Conservation (phyloP, 2,329 filamentous ascomycete genomes). For the Sporothrix humicola region DNA sequence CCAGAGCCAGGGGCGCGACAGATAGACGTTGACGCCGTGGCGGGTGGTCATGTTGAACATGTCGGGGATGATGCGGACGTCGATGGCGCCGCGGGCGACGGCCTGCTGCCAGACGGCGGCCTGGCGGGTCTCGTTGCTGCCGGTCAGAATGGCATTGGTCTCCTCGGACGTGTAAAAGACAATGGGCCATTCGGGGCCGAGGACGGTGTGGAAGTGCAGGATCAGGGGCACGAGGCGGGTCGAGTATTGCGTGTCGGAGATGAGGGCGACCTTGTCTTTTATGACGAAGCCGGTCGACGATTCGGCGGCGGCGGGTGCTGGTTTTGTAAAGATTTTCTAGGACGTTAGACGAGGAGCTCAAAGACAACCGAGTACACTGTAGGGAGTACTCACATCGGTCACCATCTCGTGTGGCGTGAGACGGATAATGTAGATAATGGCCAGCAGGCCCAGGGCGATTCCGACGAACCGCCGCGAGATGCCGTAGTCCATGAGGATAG, state of each 20-base stretch:
- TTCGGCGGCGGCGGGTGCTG: background rate
- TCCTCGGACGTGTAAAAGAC: slow-evolving; percentile 49
- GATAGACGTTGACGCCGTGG: slow-evolving; percentile 47
- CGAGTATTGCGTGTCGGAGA: slow-evolving; percentile 52
- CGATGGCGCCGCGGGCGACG: slow-evolving; percentile 44
- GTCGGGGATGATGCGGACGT: slow-evolving; percentile 49
- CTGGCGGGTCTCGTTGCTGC: slow-evolving; percentile 23
- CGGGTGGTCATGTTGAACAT: slow-evolving; percentile 45
- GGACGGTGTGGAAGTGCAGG: slow-evolving; percentile 44
- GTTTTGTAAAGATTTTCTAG: no score
- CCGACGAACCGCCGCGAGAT: slow-evolving; percentile 34
- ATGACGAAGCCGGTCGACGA: slow-evolving; percentile 23
- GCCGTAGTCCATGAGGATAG: slow-evolving; percentile 35
- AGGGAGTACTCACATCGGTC: slow-evolving; percentile 25
- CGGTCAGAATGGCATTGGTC: slow-evolving; percentile 32
- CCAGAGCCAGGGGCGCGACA: slow-evolving; percentile 48
- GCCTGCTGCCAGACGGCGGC: slow-evolving; percentile 48
- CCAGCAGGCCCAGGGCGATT: slow-evolving; percentile 34
- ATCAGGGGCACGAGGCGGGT: slow-evolving; percentile 47
- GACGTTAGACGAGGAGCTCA: background rate
- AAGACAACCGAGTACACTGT: no score
- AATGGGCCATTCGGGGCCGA: slow-evolving; percentile 53
- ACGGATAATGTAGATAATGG: slow-evolving; percentile 37
- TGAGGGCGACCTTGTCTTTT: slow-evolving; percentile 39
- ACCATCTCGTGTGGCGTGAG: slow-evolving; percentile 35